Evolutionary conservation across 768 basidiomycete genomes (phyloP).

Genomic region (Lepiota brunneoincarnata): DNA sequence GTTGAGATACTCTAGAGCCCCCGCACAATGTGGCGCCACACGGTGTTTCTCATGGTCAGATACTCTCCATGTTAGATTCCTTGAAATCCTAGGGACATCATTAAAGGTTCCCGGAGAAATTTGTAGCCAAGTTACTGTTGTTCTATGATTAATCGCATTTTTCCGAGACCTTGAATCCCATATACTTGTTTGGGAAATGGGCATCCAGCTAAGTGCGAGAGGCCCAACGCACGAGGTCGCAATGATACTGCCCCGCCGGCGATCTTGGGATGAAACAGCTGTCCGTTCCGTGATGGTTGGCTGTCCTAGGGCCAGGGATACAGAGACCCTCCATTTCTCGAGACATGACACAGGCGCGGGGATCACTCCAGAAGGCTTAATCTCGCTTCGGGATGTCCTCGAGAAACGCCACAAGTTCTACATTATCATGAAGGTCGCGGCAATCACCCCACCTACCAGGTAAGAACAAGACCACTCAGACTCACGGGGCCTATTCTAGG

Average conservation of each 20-base stretch:
- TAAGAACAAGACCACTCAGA: slow-evolving; percentile 3
- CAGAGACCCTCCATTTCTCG: background rate
- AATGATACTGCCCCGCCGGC: background rate
- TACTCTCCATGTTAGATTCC: background rate
- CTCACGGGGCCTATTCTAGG: slow-evolving; percentile 1
- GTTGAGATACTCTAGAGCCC: slow-evolving; percentile 8
- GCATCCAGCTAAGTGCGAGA: background rate
- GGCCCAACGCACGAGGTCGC: background rate
- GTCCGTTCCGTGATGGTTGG: background rate
- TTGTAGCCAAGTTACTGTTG: background rate
- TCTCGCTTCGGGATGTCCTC: slow-evolving; percentile 9
- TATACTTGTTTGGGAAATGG: background rate
- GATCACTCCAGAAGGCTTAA: slow-evolving; percentile 7
- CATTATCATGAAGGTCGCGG: slow-evolving; percentile 8
- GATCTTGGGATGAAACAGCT: no score
- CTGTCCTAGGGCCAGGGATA: background rate
- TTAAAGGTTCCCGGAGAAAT: background rate
- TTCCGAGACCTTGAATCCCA: background rate
- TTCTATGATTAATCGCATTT: background rate
- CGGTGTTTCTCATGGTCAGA: slow-evolving; percentile 2
- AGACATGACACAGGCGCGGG: background rate
- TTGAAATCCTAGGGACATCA: background rate
- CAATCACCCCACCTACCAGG: slow-evolving; percentile 12
- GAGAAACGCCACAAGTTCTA: slow-evolving; percentile 4
- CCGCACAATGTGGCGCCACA: background rate